Conservation (phyloP, 1,284 basidiomycete species). For the Irpex sp. region DNA sequence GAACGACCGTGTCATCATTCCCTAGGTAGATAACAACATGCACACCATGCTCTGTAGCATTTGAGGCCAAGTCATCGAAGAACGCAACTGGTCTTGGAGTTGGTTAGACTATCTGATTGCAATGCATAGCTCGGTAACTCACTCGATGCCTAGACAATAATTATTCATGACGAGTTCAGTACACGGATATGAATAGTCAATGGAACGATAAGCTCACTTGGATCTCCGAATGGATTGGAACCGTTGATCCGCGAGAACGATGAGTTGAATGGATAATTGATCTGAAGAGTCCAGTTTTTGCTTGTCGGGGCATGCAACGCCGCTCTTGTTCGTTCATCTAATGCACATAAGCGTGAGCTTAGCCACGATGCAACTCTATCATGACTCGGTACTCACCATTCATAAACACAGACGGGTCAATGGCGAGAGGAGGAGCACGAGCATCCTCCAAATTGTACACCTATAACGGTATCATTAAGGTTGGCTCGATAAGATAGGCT, state of each 20-base stretch:
- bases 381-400: background rate
- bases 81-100: slow-evolving; percentile 18
- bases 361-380: no score
- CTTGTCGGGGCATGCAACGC: slow-evolving; percentile 65
- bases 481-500: background rate
- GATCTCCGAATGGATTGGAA: background rate
- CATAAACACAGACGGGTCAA: background rate
- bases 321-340: slow-evolving; percentile 46
- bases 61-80: slow-evolving; percentile 19
- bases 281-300: slow-evolving; percentile 46
- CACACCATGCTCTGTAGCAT: slow-evolving; percentile 16
- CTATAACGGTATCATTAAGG: background rate
- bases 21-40: slow-evolving; percentile 23
- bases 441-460: background rate
- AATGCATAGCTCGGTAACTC: no score
- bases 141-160: no score
- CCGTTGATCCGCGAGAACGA: background rate
- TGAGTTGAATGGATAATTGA: slow-evolving; percentile 48
- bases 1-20: slow-evolving; percentile 21
- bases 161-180: background rate
- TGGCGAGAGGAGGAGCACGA: background rate
- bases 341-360: no score
- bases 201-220: background rate
- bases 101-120: no score
- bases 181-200: background rate